Conservation (phyloP, 192 early-diverging fungal genomes). For the Linnemannia exigua region DNA sequence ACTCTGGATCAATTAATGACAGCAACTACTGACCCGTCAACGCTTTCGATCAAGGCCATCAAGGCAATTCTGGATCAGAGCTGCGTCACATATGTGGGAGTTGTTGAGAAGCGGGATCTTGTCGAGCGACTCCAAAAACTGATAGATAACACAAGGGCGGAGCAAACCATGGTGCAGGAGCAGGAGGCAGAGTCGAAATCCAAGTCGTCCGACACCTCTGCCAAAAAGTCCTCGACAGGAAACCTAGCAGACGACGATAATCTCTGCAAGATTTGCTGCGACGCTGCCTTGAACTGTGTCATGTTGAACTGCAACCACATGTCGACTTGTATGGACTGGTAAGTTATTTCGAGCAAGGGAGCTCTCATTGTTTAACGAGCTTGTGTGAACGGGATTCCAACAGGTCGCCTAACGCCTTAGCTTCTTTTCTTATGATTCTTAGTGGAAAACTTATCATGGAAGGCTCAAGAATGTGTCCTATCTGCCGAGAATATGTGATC, state of each 20-base stretch:
- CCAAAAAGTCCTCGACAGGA: constrained; percentile 6
- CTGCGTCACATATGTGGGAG: constrained; percentile 74
- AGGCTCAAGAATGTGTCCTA: constrained; percentile 83
- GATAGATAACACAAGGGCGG: constrained; percentile 66
- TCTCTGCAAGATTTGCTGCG: constrained; percentile 89
- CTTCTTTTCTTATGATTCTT: neutral
- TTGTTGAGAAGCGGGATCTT: constrained; percentile 85
- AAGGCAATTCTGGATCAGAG: constrained; percentile 75
- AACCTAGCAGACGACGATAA: constrained; percentile 67
- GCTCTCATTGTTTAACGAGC: neutral
- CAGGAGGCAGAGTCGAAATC: constrained; percentile 27
- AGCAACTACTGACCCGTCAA: constrained; percentile 62
- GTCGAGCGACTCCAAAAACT: constrained; percentile 74
- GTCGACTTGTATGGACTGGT: constrained; percentile 86
- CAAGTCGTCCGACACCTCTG: constrained; percentile 16
- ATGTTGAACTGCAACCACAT: constrained; percentile 91
- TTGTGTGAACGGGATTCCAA: neutral
- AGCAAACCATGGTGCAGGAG: constrained; percentile 65
- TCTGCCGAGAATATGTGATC: constrained; percentile 80
- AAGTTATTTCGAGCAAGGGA: constrained; percentile 62
- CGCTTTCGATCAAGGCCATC: constrained; percentile 76
- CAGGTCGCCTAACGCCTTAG: neutral
- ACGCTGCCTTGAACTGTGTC: constrained; percentile 84
- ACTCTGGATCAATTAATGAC: constrained; percentile 55
- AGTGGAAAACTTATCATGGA: constrained; percentile 60